Base-by-base conservation (phyloP, 1,284 basidiomycete genomes). In the Ceratorhiza oryzae-sativae region DNA sequence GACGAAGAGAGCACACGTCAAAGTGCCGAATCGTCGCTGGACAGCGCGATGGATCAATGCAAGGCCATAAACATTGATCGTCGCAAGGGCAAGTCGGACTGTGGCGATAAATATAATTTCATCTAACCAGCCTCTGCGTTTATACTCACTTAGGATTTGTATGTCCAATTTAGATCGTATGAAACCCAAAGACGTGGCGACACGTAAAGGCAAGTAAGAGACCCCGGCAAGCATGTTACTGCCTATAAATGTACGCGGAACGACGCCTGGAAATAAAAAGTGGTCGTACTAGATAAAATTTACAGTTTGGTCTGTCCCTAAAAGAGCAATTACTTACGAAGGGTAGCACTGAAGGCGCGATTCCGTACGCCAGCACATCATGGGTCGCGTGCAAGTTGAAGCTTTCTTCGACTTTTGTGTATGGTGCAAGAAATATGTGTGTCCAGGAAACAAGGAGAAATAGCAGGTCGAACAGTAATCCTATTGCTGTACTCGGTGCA, bases 401-500 rank as follows among this genome's bases (percentile, higher is more conserved):
- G 78, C 91, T 94, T 82, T 99, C 97, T 80, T 99, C 97, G 46
- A 99, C 97, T 82, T 99, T 99, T 2, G 93, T 94, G 79, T 92
- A 96, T 0, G 97, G 97, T 1, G 92, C 86, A 4, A 93, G 80
- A 4, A 91, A 75, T 67, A 95, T 89, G 77, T 96, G 91, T 0
- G 80, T 74, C 82, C 87, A 89, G 51, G 85, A 84, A 30, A 87
- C 83, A 0, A 81, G 76, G 48, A 92, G 79, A 5, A 94, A 80
- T 3, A 89, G 76, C 45, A 84, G 75, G 78, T 92, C 90, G n/a
- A 86, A 79, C 3, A 77, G 76, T 12, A 65, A 34, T 48, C 65
- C 65, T 32, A 48, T 2, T 2, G 23, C 20, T 15, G 65, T 45
- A n/a, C 39, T 58, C 9, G 20, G 3, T 1, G 53, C 23, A n/a